Evolutionary conservation across 805 yeast species (phyloP).

Genomic region (Starmerella vitae): DNA sequence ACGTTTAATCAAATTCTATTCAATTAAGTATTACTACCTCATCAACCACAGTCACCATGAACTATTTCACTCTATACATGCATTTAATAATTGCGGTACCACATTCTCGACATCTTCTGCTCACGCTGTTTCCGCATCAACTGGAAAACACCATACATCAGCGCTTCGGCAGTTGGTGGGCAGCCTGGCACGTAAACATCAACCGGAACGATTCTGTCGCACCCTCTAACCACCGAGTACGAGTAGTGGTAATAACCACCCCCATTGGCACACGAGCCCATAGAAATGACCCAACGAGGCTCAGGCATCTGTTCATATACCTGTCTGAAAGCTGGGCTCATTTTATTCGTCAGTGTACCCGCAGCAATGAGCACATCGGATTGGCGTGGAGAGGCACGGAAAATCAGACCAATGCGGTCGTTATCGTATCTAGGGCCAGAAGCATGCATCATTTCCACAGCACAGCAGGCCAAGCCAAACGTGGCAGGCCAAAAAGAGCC

Average conservation of each 20-base stretch:
- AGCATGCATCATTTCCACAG: constrained; percentile 90
- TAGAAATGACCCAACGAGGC: constrained; percentile 86
- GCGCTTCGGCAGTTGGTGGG: constrained; percentile 84
- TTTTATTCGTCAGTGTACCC: constrained; percentile 79
- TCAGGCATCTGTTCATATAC: constrained; percentile 92
- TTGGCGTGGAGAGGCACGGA: constrained; percentile 89
- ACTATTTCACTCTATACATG: too few species aligned
- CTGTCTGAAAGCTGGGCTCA: constrained; percentile 89
- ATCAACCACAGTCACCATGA: too few species aligned
- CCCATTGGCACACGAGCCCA: constrained; percentile 92
- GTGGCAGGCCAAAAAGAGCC: constrained; percentile 91
- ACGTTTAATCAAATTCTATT: too few species aligned
- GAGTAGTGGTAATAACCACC: constrained; percentile 89
- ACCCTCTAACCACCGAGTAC: constrained; percentile 78
- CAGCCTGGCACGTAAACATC: constrained; percentile 88
- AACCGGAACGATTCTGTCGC: constrained; percentile 77
- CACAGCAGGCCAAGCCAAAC: constrained; percentile 85
- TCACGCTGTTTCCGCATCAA: constrained; percentile 81
- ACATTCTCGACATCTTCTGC: constrained; percentile 66
- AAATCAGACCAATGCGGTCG: constrained; percentile 82
- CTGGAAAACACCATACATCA: constrained; percentile 81
- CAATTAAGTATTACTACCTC: too few species aligned
- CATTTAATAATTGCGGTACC: constrained; percentile 56
- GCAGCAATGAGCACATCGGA: constrained; percentile 87
- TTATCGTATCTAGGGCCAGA: constrained; percentile 86